Evolutionary conservation across 2,329 filamentous ascomycete genomes (phyloP).

Genomic region (Teratosphaeria pseudoeucalypti): DNA sequence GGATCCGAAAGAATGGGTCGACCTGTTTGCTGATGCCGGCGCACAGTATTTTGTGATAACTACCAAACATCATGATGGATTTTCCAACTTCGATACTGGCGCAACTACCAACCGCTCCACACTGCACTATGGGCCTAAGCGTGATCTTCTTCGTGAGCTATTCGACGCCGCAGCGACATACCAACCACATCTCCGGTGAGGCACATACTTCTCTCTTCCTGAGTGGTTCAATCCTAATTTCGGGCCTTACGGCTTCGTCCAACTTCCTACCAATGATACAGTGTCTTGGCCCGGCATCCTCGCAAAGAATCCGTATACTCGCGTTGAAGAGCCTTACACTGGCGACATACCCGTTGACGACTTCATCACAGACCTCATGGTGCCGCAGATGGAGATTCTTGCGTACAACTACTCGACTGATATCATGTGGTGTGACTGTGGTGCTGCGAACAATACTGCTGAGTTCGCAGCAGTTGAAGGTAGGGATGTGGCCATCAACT

Average conservation of each 20-base stretch:
- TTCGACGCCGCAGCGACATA: conserved; percentile 34
- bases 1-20: conserved; percentile 45
- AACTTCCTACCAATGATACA: not conserved
- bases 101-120: conserved; percentile 33
- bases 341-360: conserved; percentile 34
- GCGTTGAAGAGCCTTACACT: conserved; percentile 32
- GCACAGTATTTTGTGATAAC: conserved; percentile 39
- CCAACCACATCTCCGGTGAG: conserved; percentile 34
- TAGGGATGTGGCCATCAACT: conserved; percentile 46
- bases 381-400: conserved; percentile 36
- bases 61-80: conserved; percentile 40
- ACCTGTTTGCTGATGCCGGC: conserved; percentile 43
- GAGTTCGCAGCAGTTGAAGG: conserved; percentile 32
- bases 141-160: conserved; percentile 33
- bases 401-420: conserved; percentile 33
- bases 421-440: conserved; percentile 41
- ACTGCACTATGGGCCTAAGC: conserved; percentile 30
- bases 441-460: conserved; percentile 34
- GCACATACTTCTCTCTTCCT: conserved; percentile 36
- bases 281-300: conserved; percentile 31
- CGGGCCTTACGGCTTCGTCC: conserved; percentile 29
- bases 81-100: conserved; percentile 34
- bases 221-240: conserved; percentile 41
- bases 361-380: conserved; percentile 32
- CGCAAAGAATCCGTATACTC: conserved; percentile 36